Evolutionary conservation across 2,329 filamentous ascomycete genomes (phyloP), one percentile per base, ranked within the genome.

Genomic region (Xylaria multiplex): DNA sequence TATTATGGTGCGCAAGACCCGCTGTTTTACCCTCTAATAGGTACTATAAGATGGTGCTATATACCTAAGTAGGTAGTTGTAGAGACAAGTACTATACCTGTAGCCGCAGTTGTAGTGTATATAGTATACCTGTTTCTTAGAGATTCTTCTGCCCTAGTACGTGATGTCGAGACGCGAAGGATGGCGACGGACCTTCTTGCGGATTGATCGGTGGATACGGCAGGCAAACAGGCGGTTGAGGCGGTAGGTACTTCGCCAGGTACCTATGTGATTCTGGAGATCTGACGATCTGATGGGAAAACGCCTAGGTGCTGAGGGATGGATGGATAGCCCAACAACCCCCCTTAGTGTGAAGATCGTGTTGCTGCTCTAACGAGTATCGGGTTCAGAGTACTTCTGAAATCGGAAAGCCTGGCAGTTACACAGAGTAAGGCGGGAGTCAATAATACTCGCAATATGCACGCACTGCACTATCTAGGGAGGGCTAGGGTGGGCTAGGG

Each of bases 141-240:
- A 43, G 22, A 55, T 24, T 49, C 24, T 32, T 49, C 63, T 13
- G 24, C 14, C 19, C 48, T 16, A 37, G 50, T 52, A 50, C 22
- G 55, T 24, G 59, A 42, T 37, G 55, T n/a, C 32, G 27, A 40
- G 55, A 46, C 22, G 50, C 27, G 22, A 55, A n/a, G 42, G 59
- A 63, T 75, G 71, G 73, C 72, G 72, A 35, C 54, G 75, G 71
- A 74, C 72, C 73, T 73, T 77, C 70, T 69, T 74, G 72, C 76
- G 73, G 73, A 50, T 49, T 59, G 45, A 48, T 48, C 32, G 40
- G 57, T 32, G 35, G 57, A 58, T 54, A 35, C 24, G 43, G 37
- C 58, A 45, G 6, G 46, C 52, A 43, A 13, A 19, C 53, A 1
- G 3, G 57, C 45, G 40, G 35, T 19, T 42, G 53, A 30, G 27